Evolutionary conservation across 139 green algal genomes (phyloP), one percentile per base, ranked within the genome.

Genomic region (Pleodorina starrii): DNA sequence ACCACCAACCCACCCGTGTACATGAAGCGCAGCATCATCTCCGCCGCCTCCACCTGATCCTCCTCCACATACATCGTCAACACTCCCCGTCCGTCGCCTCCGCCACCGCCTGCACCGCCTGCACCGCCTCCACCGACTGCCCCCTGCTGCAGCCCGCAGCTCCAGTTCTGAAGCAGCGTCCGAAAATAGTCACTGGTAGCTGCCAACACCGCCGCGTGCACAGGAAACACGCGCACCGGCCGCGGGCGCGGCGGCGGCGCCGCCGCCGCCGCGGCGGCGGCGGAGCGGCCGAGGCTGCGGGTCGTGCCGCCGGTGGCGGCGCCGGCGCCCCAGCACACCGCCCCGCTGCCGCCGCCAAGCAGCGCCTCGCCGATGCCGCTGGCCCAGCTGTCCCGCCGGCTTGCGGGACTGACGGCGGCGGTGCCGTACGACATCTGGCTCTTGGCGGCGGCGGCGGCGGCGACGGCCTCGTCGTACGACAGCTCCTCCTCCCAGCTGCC

Each of bases 1-100:
- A n/a, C n/a, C n/a, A n/a, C n/a, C n/a, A n/a, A n/a, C 76, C 35
- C 44, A 79, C 82, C 82, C 21, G 82, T 88, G 60, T 88, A 88
- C 82, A 88, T 88, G 66, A 80, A 88, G 0, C 25, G 46, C 23
- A 88, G 43, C 82, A 88, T 88, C 21, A 42, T 68, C 32, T 88
- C 82, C 21, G 82, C 82, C 32, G 63, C 66, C 66, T 79, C 82
- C 44, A 76, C 82, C 82, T 88, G 38, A 21, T 88, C 82, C 27
- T 1, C 5, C 7, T 27, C 17, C 19, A 88, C 66, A 16, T 54
- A 80, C 82, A 88, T 63, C 12, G 60, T 77, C 60, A 87, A 60
- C 81, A 87, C 81, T n/a, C 82, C 48, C 10, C 66, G 44, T 32
- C n/a, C 43, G 12, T 43, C 40, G 81, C 43, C 42, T 60, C 60